Conservation (phyloP, 1,139 yeast species). For the Geotrichum fermentans region DNA sequence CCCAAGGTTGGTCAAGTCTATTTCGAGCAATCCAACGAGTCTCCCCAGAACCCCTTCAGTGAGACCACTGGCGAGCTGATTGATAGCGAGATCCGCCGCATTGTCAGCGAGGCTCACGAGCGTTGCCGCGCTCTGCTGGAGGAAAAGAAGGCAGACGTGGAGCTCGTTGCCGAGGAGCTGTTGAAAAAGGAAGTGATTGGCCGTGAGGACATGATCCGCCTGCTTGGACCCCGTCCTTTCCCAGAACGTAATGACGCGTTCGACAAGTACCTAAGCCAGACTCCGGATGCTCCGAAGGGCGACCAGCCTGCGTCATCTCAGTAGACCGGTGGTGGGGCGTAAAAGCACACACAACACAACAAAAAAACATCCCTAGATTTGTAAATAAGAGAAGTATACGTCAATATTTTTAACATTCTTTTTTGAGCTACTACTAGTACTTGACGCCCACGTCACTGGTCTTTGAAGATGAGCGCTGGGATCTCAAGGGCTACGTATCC, state of each 20-base stretch:
- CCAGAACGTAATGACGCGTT: slow-evolving; percentile 88
- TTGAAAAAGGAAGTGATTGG: slow-evolving; percentile 79
- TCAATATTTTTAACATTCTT: too few species aligned
- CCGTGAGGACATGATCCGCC: slow-evolving; percentile 82
- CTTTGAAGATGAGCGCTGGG: too few species aligned
- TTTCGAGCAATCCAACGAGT: slow-evolving; percentile 45
- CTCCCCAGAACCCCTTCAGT: slow-evolving; percentile 80
- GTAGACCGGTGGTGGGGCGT: too few species aligned
- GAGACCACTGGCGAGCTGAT: slow-evolving; percentile 76
- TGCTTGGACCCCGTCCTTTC: slow-evolving; percentile 86
- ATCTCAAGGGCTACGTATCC: too few species aligned
- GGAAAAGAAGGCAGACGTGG: slow-evolving; percentile 72
- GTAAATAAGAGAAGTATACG: too few species aligned
- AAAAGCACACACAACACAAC: too few species aligned
- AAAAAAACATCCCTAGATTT: too few species aligned
- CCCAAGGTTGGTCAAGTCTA: slow-evolving; percentile 75
- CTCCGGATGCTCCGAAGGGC: slow-evolving; percentile 7
- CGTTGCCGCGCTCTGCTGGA: slow-evolving; percentile 62
- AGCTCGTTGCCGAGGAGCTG: slow-evolving; percentile 79
- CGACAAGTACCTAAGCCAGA: slow-evolving; percentile 60
- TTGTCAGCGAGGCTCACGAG: slow-evolving; percentile 71
- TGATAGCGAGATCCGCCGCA: slow-evolving; percentile 77
- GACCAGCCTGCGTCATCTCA: too few species aligned
- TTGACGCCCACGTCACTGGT: too few species aligned
- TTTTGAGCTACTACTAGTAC: too few species aligned